Percentiles rank a stretch among this genome's conserved stretches.
Conservation (phyloP, 495 filamentous ascomycete genomes). For the Penicillium cataractarum region DNA sequence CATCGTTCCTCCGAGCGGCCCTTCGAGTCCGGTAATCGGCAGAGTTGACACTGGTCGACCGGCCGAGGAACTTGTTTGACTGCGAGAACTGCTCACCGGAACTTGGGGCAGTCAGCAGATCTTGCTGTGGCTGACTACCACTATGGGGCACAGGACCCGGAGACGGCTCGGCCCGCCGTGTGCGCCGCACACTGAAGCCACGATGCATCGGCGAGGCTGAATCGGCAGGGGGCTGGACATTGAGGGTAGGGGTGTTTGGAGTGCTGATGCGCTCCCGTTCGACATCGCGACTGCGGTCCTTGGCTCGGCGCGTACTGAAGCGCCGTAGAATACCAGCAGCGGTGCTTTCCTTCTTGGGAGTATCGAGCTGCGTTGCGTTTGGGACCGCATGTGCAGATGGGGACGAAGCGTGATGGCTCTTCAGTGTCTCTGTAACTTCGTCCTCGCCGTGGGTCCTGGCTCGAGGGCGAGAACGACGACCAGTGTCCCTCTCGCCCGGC, state of each 20-base stretch:
- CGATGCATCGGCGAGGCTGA: constrained; percentile 64
- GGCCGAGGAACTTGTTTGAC: constrained; percentile 66
- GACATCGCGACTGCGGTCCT: constrained; percentile 54
- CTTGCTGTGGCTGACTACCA: constrained; percentile 70
- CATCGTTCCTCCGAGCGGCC: constrained; percentile 58
- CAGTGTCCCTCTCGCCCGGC: constrained; percentile 76
- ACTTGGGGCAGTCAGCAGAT: constrained; percentile 71
- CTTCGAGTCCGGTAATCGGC: constrained; percentile 72
- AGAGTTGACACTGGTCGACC: constrained; percentile 86
- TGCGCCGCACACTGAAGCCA: constrained; percentile 79
- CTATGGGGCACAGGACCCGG: constrained; percentile 60
- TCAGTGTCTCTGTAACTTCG: constrained; percentile 76
- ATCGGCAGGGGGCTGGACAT: constrained; percentile 74
- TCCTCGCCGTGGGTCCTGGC: constrained; percentile 96
- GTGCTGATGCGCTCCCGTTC: constrained; percentile 59
- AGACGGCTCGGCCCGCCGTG: constrained; percentile 62
- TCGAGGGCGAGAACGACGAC: constrained; percentile 77
- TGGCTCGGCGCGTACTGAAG: constrained; percentile 83
- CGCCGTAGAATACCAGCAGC: constrained; percentile 84
- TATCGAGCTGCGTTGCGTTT: constrained; percentile 60
- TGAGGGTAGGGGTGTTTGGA: constrained; percentile 69
- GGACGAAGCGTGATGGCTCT: constrained; percentile 66
- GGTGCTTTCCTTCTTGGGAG: constrained; percentile 81
- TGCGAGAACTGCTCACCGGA: constrained; percentile 60
- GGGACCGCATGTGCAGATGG: constrained; percentile 56